Percentiles rank a stretch among this genome's conserved stretches.
Conservation (phyloP, 192 early-diverging fungal species). For the Tieghemiomyces parasiticus region DNA sequence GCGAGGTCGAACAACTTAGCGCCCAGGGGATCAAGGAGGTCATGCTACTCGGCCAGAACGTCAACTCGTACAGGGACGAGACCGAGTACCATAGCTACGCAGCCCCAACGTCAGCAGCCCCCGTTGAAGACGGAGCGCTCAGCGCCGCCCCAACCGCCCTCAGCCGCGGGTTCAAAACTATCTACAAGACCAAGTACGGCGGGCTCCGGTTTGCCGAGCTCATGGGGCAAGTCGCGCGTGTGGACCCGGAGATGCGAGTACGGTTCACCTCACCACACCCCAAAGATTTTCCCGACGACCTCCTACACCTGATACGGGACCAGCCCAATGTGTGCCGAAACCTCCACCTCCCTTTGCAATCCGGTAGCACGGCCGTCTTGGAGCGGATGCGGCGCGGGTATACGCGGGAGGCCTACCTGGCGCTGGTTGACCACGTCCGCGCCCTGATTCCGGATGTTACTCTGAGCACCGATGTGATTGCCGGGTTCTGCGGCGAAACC, state of each 20-base stretch:
- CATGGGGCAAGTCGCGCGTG: slow-evolving; percentile 43
- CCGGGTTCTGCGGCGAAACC: slow-evolving; percentile 66
- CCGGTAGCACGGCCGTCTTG: slow-evolving; percentile 44
- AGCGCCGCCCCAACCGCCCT: slow-evolving; percentile 22
- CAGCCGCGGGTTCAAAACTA: slow-evolving; percentile 54
- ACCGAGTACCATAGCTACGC: slow-evolving; percentile 34
- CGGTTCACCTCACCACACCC: slow-evolving; percentile 69
- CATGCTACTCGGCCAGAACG: slow-evolving; percentile 64
- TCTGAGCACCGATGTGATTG: slow-evolving; percentile 60
- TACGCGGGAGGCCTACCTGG: slow-evolving; percentile 50
- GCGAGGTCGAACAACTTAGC: slow-evolving; percentile 43
- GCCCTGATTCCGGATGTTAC: slow-evolving; percentile 50
- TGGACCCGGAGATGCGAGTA: slow-evolving; percentile 61
- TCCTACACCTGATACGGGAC: slow-evolving; percentile 49
- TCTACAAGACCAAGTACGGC: slow-evolving; percentile 59
- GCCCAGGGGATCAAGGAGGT: slow-evolving; percentile 48
- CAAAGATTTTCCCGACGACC: slow-evolving; percentile 62
- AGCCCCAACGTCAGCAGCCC: slow-evolving; percentile 17
- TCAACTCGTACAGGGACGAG: slow-evolving; percentile 63
- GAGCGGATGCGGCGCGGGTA: slow-evolving; percentile 65
- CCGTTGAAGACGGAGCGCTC: not conserved
- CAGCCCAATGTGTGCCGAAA: slow-evolving; percentile 53
- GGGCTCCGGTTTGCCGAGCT: slow-evolving; percentile 61
- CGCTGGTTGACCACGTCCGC: slow-evolving; percentile 48
- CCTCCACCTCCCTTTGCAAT: slow-evolving; percentile 60